These are phyloP conservation scores for Pichia membranifaciens DNA, from an alignment of 805 yeast species.

Conservation along the genomic window DNA sequence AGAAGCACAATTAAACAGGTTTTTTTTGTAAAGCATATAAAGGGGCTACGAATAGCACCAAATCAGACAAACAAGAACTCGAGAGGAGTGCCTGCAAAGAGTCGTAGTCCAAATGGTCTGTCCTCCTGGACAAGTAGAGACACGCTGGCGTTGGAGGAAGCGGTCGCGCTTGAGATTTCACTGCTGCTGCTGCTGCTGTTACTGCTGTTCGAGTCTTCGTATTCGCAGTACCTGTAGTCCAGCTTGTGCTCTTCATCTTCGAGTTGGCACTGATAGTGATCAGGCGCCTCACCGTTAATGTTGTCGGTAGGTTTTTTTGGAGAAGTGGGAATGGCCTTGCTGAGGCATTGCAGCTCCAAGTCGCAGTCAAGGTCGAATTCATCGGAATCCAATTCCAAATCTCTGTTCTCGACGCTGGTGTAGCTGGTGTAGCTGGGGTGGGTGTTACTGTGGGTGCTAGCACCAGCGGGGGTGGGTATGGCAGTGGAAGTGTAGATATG, in stretches of 20 bases:
- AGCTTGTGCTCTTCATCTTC: neutral
- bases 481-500: neutral
- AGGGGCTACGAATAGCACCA: neutral
- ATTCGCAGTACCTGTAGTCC: neutral
- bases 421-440: too few species aligned
- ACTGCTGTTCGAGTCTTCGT: neutral
- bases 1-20: neutral
- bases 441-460: neutral
- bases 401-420: neutral
- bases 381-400: neutral
- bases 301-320: too few species aligned
- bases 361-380: neutral
- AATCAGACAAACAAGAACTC: neutral
- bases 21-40: neutral
- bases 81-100: neutral
- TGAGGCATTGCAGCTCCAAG: constrained; percentile 1
- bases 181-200: neutral
- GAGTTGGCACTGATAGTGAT: too few species aligned
- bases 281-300: too few species aligned
- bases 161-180: neutral
- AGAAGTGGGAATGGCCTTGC: neutral
- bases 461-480: too few species aligned
- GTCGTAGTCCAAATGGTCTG: neutral
- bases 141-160: neutral
- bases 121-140: neutral